Evolutionary conservation across 441 rosid species (phyloP), one percentile per base, ranked within the genome.

Genomic region (Populus tomentosa): DNA sequence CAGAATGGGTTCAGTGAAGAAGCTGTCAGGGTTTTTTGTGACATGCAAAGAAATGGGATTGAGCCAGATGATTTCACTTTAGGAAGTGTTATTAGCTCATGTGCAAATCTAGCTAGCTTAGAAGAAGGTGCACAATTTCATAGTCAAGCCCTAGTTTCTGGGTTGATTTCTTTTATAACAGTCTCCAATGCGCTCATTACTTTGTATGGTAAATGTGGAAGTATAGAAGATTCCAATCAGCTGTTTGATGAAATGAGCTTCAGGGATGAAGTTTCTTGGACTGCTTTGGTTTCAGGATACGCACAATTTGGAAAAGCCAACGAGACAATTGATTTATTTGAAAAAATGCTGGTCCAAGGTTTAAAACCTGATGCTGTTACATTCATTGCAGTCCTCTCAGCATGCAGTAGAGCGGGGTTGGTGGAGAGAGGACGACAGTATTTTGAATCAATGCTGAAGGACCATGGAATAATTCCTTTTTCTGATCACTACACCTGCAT

Each of bases 101-200:
- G 99, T 81, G 98, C 98, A 46, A 96, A 94, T 77, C 87, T 94
- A 77, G 88, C 94, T 33, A 89, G 97, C 86, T 81, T 92, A 75
- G 99, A 96, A 86, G 97, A 94, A 74, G 98, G 98, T 67, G 82
- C 93, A 42, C 98, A 94, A 80, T 94, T 94, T 82, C 98, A 94
- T 84, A 88, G 94, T 70, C 88, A 73, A 79, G 90, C 95, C 24
- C 70, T 92, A 21, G 71, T 82, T 81, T 85, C 97, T 73, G 98
- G 97, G 38, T 88, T 91, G 78, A 74, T 87, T 83, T 87, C 86
- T 70, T 91, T 83, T 69, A 40, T 83, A 40, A 90, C 92, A 40
- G 99, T 94, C 78, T 94, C 95, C 56, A 96, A 94, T 84, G 91
- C 98, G 36, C 92, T 96, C 78, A 83, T 96, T 77, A 91, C 96